Evolutionary conservation across 2,329 filamentous ascomycete species (phyloP).

Genomic region (Hymenoscyphus scutula): DNA sequence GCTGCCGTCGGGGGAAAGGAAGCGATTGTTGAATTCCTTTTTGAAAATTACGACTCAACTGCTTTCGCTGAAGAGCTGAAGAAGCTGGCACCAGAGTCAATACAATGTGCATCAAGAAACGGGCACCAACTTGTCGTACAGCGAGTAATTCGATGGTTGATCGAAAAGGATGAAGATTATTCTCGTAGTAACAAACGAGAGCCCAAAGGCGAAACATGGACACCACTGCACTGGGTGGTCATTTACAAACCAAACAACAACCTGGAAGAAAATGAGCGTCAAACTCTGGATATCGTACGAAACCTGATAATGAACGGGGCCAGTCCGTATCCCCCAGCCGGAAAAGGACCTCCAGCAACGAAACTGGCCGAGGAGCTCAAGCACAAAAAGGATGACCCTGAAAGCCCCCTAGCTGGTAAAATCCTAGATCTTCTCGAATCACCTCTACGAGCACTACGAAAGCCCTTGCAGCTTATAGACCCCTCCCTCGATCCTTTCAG

Average conservation of each 20-base stretch:
- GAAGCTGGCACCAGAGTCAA: neutral
- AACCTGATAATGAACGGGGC: slow-evolving; percentile 6
- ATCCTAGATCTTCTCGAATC: neutral
- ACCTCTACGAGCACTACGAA: neutral
- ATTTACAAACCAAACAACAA: neutral
- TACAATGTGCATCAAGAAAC: neutral
- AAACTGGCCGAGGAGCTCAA: neutral
- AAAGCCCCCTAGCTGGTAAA: neutral
- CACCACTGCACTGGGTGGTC: slow-evolving; percentile 6
- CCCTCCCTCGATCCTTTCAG: neutral
- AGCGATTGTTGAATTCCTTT: neutral
- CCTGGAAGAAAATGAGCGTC: neutral
- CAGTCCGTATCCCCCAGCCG: neutral
- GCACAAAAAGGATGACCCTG: neutral
- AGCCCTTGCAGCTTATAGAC: neutral
- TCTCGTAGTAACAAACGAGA: neutral
- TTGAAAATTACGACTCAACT: neutral
- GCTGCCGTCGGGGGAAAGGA: slow-evolving; percentile 4
- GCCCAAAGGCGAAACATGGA: neutral
- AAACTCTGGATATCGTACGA: neutral
- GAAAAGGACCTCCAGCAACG: neutral
- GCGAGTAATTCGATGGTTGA: neutral
- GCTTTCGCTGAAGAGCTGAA: neutral
- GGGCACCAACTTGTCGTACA: neutral
- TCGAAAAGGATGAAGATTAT: neutral